Evolutionary conservation across 495 filamentous ascomycete genomes (phyloP).

Genomic region (Xylaria curta): DNA sequence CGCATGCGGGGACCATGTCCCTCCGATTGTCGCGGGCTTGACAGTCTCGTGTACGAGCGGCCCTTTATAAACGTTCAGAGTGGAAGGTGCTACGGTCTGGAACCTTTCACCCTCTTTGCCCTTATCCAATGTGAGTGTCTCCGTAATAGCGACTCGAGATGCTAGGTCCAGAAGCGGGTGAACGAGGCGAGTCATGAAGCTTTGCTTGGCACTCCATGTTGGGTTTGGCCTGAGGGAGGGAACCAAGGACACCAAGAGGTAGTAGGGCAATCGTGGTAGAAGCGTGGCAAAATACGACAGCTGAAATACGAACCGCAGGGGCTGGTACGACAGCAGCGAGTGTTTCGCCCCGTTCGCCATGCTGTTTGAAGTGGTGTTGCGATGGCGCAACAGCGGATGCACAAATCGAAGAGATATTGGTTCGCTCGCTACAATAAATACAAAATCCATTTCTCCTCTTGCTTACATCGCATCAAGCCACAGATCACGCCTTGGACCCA

Average conservation of each 20-base stretch:
- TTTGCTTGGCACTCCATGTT: slow-evolving; percentile 30
- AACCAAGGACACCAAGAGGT: not conserved
- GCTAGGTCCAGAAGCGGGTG: slow-evolving; percentile 10
- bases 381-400: not conserved
- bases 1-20: slow-evolving; percentile 31
- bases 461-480: not conserved
- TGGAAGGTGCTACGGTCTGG: slow-evolving; percentile 23
- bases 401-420: not conserved
- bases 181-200: slow-evolving; percentile 25
- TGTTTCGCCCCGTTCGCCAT: slow-evolving; percentile 1
- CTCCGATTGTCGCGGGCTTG: slow-evolving; percentile 31
- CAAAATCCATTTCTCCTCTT: not conserved
- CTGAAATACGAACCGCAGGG: slow-evolving; percentile 20
- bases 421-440: not conserved
- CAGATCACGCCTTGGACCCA: not conserved
- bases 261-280: slow-evolving; percentile 21
- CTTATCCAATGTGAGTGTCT: slow-evolving; percentile 18
- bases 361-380: not conserved
- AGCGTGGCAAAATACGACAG: slow-evolving; percentile 12
- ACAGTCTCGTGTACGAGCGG: slow-evolving; percentile 20
- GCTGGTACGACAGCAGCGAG: slow-evolving; percentile 25
- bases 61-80: slow-evolving; percentile 24
- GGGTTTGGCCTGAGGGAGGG: slow-evolving; percentile 19
- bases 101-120: slow-evolving; percentile 31
- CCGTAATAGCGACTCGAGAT: slow-evolving; percentile 24